Evolutionary conservation across 257 asterid genomes (phyloP).

Genomic region (Ballota nigra): DNA sequence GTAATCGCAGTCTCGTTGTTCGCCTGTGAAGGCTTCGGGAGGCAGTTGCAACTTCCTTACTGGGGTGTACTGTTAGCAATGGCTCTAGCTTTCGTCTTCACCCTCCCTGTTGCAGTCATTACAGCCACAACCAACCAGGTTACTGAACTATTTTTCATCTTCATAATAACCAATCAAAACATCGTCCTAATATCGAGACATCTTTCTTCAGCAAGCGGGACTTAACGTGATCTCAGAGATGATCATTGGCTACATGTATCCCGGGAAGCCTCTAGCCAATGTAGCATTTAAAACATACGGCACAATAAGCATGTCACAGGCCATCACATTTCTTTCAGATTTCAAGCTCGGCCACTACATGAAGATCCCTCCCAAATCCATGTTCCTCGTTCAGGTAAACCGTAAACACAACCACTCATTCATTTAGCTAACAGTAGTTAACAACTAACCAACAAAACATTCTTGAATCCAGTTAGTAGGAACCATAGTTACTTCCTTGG

Average conservation of each 20-base stretch:
- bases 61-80: constrained; percentile 66
- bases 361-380: constrained; percentile 74
- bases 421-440: not conserved
- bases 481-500: constrained; percentile 50
- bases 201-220: constrained; percentile 41
- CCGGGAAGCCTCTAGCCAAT: constrained; percentile 67
- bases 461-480: constrained; percentile 47
- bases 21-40: constrained; percentile 56
- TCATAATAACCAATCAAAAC: not conserved
- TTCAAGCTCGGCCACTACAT: constrained; percentile 77
- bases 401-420: not conserved
- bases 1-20: constrained; percentile 40
- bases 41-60: constrained; percentile 63
- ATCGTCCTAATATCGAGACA: not conserved
- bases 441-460: constrained; percentile 9
- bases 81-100: constrained; percentile 48
- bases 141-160: not conserved
- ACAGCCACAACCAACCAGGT: constrained; percentile 71
- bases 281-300: constrained; percentile 63
- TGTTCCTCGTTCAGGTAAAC: constrained; percentile 64
- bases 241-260: constrained; percentile 67
- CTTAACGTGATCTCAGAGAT: constrained; percentile 59
- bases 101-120: constrained; percentile 62
- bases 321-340: constrained; percentile 57
- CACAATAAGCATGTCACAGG: constrained; percentile 58